These are phyloP conservation scores for Colletotrichum noveboracense DNA, from an alignment of 2,329 filamentous ascomycete species.

Conservation along the genomic window DNA sequence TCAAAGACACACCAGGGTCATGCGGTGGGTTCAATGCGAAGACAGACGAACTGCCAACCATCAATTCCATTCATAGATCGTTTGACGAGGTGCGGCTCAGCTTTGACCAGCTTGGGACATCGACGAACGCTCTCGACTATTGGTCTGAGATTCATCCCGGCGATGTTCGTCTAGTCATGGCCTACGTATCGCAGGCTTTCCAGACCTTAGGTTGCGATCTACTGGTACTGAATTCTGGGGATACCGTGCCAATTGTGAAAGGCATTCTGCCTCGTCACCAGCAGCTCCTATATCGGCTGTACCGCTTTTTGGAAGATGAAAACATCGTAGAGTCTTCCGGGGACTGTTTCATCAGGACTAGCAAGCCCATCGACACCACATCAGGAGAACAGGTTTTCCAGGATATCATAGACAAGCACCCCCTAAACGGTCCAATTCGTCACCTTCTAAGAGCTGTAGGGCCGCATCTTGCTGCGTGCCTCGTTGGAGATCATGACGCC, in stretches of 20 bases:
- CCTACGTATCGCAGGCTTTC: slow-evolving; percentile 38
- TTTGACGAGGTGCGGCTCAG: neutral
- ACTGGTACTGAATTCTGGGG: slow-evolving; percentile 19
- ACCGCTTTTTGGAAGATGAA: slow-evolving; percentile 29
- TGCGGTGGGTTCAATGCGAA: accelerated
- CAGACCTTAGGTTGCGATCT: slow-evolving; percentile 31
- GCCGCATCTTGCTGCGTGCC: slow-evolving; percentile 38
- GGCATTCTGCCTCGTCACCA: slow-evolving; percentile 27
- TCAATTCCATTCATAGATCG: neutral
- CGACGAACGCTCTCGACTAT: slow-evolving; percentile 23
- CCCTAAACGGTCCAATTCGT: slow-evolving; percentile 35
- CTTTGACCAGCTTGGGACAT: neutral
- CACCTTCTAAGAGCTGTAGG: slow-evolving; percentile 37
- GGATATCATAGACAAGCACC: slow-evolving; percentile 30
- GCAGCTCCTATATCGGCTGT: slow-evolving; percentile 29
- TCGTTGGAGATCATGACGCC: slow-evolving; percentile 40
- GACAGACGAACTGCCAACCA: neutral
- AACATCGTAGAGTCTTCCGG: neutral
- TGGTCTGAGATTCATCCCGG: slow-evolving; percentile 30
- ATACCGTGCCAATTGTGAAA: slow-evolving; percentile 22
- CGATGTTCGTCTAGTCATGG: slow-evolving; percentile 32
- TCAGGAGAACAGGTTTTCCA: slow-evolving; percentile 26
- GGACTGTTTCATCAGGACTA: slow-evolving; percentile 19
- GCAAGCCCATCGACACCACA: neutral
- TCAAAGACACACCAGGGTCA: neutral